Evolutionary conservation across 2,329 filamentous ascomycete genomes (phyloP), one percentile per base, ranked within the genome.

Genomic region (Daldinia eschscholtzii): DNA sequence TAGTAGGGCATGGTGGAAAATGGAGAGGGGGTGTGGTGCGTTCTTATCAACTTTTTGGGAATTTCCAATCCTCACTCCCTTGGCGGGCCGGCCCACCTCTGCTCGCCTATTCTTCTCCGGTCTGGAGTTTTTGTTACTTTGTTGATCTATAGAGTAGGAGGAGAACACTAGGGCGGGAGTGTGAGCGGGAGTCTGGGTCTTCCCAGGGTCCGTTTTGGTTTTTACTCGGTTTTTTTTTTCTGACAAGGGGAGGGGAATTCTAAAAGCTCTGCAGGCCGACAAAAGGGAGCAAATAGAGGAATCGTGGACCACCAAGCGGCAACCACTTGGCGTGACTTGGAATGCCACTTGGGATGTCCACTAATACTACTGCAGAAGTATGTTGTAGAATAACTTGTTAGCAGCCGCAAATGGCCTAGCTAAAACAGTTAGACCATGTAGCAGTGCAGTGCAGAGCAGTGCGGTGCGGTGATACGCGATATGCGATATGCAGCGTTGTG

Each of bases 361-460:
- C 69, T 65, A 71, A 63, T 26, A 70, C 70, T 63, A 64, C 61
- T 70, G 62, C 67, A 70, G 33, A 61, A 64, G 28, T 64, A 68
- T 26, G 61, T 65, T 62, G 65, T 68, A 66, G 57, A 64, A 58
- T 62, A 68, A 35, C 58, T 57, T 61, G 60, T 69, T 69, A 69
- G 42, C 70, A 72, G 72, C 72, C 70, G 70, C 67, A 73, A 71
- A 70, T 66, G 70, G 72, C 50, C 68, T 73, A 73, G 72, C 64
- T 44, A 70, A 70, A 37, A 65, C 61, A 61, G 61, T 28, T 52
- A 52, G 46, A 20, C 46, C 46, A 30, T 33, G 46, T 61, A 68
- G 52, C 57, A 41, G 12, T 39, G 35, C 57, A 41, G 64, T 67
- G 52, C 57, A 41, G 12, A 13, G 35, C 57, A 41, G 64, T 67